Base-by-base conservation (phyloP, 148 eudicot genomes). In the Pouteria glomerata region DNA sequence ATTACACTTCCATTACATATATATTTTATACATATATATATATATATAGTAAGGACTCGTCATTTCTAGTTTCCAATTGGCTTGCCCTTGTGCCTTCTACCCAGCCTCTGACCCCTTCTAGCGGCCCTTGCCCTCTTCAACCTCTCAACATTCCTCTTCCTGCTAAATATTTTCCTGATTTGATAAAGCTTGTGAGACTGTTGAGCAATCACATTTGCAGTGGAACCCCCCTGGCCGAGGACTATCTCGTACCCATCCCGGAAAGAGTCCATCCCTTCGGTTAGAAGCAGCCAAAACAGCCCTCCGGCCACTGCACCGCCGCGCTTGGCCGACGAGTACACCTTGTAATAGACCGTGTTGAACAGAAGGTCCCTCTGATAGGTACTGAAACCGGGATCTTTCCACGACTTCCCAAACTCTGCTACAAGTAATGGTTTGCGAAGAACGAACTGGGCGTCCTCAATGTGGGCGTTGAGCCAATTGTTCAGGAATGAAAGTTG, bases 251-350 rank as follows among this genome's bases (percentile, higher is more conserved):
- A 91, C 35, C 92, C 97, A 52, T 96, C 99, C 42, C 88, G 62
- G 23, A 77, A 90, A 0, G 88, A 75, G 14, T 88, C 90, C 81
- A 84, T 78, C 1, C 94, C 97, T 69, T 84, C 78, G 13, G 88
- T 77, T 37, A 89, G 45, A 29, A 95, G 94, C 76, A 90, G 97
- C 99, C 99, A 95, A 79, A 92, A 92, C 74, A 95, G 69, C 2
- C 87, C 99, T 14, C 97, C 97, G 0, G 78, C 87, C 6, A 88
- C 89, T 1, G 97, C 78, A 0, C 97, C 99, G 15, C 99, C 90
- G 41, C 78, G 82, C 67, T 78, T 88, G 33, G 92, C 96, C 0
- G 97, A 95, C 27, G 81, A 73, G 65, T 88, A 95, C 50, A 92
- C 80, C 52, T 84, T 80, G 77, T 39, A 11, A 57, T 88, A 95